phyloP scores from a whole-genome alignment of 495 filamentous ascomycete genomes.

The Amorphotheca resinae region DNA sequence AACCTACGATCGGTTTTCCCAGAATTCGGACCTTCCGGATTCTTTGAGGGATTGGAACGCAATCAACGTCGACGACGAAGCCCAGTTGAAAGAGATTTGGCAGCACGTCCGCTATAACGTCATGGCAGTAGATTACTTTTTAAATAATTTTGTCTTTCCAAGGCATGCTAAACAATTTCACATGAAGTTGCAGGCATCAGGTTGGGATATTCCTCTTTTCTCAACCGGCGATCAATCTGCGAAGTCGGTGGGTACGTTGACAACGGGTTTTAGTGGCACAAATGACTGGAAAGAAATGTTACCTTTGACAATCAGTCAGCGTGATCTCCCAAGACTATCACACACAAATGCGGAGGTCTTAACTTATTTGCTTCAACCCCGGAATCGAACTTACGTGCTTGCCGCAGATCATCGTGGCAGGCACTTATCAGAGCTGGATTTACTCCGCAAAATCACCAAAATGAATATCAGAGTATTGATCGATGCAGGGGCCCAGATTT shows the following conservation, averaged over 20 bases:
- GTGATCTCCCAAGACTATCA: slow-evolving; percentile 32
- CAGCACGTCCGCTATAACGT: slow-evolving; percentile 24
- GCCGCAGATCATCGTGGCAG: slow-evolving; percentile 19
- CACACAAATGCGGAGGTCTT: slow-evolving; percentile 44
- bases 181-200: slow-evolving; percentile 38
- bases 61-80: slow-evolving; percentile 38
- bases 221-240: slow-evolving; percentile 5
- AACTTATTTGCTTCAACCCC: slow-evolving; percentile 33
- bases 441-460: slow-evolving; percentile 24
- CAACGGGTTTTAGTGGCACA: slow-evolving; percentile 44
- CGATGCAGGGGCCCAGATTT: slow-evolving; percentile 39
- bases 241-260: slow-evolving; percentile 12
- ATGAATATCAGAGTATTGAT: slow-evolving; percentile 32
- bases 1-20: slow-evolving; percentile 32
- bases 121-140: slow-evolving; percentile 34
- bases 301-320: slow-evolving; percentile 38
- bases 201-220: slow-evolving; percentile 39
- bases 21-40: slow-evolving; percentile 25
- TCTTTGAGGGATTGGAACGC: slow-evolving; percentile 30
- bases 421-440: slow-evolving; percentile 24
- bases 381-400: slow-evolving; percentile 30
- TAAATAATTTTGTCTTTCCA: slow-evolving; percentile 44
- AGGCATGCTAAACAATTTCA: slow-evolving; percentile 38
- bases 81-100: slow-evolving; percentile 33
- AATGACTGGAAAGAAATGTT: slow-evolving; percentile 38